Percentiles rank a stretch among this genome's conserved stretches.
Conservation (phyloP, 1,284 basidiomycete genomes). For the Cystobasidium slooffiae region DNA sequence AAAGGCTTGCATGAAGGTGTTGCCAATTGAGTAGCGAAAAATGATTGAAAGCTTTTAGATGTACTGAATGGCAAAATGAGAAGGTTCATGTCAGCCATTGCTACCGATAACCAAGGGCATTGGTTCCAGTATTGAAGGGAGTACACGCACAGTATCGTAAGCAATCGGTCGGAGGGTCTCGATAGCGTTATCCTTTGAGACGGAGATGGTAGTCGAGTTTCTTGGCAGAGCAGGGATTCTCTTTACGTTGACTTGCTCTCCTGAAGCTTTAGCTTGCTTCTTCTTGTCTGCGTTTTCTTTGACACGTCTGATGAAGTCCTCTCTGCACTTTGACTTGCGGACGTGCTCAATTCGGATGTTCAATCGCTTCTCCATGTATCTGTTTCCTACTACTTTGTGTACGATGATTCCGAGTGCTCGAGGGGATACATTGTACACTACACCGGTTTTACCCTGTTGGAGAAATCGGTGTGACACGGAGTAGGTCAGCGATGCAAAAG, state of each 20-base stretch:
- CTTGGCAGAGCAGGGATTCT: slow-evolving; percentile 85
- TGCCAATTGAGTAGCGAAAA: too few relatives aligned
- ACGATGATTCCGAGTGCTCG: slow-evolving; percentile 94
- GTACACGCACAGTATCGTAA: slow-evolving; percentile 60
- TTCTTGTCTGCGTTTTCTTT: slow-evolving; percentile 88
- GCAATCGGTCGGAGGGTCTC: slow-evolving; percentile 90
- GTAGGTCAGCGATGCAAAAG: background rate
- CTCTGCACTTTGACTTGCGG: slow-evolving; percentile 96
- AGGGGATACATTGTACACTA: slow-evolving; percentile 97
- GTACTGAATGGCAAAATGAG: slow-evolving; percentile 12
- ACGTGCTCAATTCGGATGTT: slow-evolving; percentile 99
- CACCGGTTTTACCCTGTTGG: slow-evolving; percentile 79
- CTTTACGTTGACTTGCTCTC: slow-evolving; percentile 77
- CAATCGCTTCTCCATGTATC: slow-evolving; percentile 99
- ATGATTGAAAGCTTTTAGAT: background rate
- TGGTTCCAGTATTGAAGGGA: too few relatives aligned
- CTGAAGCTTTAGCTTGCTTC: slow-evolving; percentile 82
- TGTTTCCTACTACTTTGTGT: slow-evolving; percentile 98
- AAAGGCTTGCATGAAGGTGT: too few relatives aligned
- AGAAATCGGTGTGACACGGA: too few relatives aligned
- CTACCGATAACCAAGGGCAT: background rate
- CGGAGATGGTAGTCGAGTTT: slow-evolving; percentile 75
- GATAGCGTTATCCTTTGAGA: slow-evolving; percentile 73
- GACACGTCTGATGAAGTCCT: slow-evolving; percentile 96
- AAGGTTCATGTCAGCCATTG: background rate